Evolutionary conservation across 164 flowering plant genomes (phyloP).

Genomic region (Stephania cephalantha): DNA sequence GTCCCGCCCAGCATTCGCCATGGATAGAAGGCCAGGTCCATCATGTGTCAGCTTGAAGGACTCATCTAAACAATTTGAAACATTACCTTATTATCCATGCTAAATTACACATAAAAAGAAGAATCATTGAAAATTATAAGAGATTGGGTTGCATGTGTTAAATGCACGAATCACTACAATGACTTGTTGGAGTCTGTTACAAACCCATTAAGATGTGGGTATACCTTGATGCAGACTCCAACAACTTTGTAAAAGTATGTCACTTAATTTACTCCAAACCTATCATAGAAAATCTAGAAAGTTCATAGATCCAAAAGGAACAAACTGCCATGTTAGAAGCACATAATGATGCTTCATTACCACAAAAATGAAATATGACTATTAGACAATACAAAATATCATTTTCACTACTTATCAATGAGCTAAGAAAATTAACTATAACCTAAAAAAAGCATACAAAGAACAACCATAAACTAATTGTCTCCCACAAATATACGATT

Average conservation of each 20-base stretch:
- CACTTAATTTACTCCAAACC: neutral
- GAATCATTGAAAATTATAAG: too few species aligned
- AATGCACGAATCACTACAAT: too few species aligned
- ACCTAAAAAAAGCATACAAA: too few species aligned
- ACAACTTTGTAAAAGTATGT: too few species aligned
- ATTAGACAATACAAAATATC: neutral
- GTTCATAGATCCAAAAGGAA: neutral
- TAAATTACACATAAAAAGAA: neutral
- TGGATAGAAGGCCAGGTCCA: conserved; percentile 75
- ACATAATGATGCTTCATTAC: neutral
- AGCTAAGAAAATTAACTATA: neutral
- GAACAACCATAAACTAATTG: too few species aligned
- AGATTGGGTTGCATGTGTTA: too few species aligned
- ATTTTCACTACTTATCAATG: neutral
- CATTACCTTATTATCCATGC: conserved; percentile 1
- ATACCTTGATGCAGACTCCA: too few species aligned
- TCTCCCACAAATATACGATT: neutral
- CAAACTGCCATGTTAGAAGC: neutral
- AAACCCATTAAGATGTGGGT: too few species aligned
- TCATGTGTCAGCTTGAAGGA: conserved; percentile 67
- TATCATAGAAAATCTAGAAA: neutral
- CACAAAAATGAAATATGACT: neutral
- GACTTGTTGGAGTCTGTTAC: too few species aligned
- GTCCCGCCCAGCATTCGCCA: conserved; percentile 78
- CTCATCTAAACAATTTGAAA: conserved; percentile 52